phyloP scores from a whole-genome alignment of 208 protist species.

The Trypanosoma mega region DNA sequence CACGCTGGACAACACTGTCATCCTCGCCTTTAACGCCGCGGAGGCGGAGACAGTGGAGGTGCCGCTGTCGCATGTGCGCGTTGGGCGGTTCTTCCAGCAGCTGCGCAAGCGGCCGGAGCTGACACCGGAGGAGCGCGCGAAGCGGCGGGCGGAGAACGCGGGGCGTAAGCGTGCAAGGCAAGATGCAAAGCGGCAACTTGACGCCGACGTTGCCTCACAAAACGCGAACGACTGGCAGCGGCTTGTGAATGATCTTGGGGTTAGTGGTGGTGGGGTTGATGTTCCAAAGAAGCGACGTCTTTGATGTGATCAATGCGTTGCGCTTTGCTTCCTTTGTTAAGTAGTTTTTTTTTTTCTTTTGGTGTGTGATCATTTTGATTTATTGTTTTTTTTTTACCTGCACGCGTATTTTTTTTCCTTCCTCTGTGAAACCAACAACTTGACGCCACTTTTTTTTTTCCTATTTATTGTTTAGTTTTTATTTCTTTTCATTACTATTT shows the following conservation, averaged over 20 bases:
- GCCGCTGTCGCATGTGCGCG: conserved; percentile 67
- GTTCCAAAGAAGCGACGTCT: conserved; percentile 14
- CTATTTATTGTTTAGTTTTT: conserved; percentile 10
- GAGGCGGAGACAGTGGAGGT: conserved; percentile 31
- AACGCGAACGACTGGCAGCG: conserved; percentile 75
- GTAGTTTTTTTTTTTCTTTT: conserved; percentile 11
- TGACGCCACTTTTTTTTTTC: conserved; percentile 1
- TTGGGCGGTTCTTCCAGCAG: conserved; percentile 55
- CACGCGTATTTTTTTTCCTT: too few species aligned
- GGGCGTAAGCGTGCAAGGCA: conserved; percentile 47
- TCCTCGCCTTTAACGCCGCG: conserved; percentile 36
- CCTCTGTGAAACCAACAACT: too few species aligned
- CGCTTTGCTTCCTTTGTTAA: conserved; percentile 7
- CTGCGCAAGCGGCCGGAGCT: conserved; percentile 43
- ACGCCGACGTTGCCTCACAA: conserved; percentile 46
- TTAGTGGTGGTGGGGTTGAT: conserved; percentile 1
- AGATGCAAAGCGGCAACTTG: conserved; percentile 38
- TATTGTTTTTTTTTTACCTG: conserved; percentile 9
- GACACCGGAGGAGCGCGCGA: conserved; percentile 45
- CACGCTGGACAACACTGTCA: conserved; percentile 63
- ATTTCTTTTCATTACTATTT: conserved; percentile 7
- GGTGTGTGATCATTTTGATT: conserved; percentile 4
- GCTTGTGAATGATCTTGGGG: conserved; percentile 58
- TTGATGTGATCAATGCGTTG: not conserved
- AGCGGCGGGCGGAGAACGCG: conserved; percentile 39